phyloP scores from a whole-genome alignment of 352 stramenopile species.

The Pythium scleroteichum region DNA sequence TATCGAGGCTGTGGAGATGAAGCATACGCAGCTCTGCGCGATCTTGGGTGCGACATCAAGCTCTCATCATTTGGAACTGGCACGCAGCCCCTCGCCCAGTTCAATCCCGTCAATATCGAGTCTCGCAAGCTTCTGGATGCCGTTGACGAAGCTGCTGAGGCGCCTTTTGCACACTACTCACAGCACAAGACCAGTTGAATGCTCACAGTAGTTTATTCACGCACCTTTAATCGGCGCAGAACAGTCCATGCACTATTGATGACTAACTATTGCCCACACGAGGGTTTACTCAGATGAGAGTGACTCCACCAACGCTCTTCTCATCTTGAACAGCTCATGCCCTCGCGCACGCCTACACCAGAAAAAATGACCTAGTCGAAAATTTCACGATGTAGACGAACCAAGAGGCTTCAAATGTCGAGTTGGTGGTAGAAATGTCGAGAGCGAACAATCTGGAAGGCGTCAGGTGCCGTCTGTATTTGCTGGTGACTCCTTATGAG shows the following conservation, averaged over 20 bases:
- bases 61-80: constrained; percentile 56
- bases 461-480: too few relatives aligned
- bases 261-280: constrained; percentile 5
- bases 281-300: too few relatives aligned
- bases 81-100: constrained; percentile 39
- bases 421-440: neutral
- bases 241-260: constrained; percentile 1
- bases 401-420: too few relatives aligned
- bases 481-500: constrained; percentile 35
- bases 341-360: too few relatives aligned
- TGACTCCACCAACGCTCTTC: neutral
- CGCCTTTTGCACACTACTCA: constrained; percentile 42
- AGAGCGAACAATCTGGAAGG: too few relatives aligned
- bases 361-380: too few relatives aligned
- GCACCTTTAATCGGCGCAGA: neutral
- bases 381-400: too few relatives aligned
- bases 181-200: neutral
- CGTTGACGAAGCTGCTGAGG: constrained; percentile 54
- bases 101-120: constrained; percentile 68
- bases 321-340: neutral
- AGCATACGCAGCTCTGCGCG: constrained; percentile 73
- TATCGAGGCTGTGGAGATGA: constrained; percentile 73
- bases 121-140: constrained; percentile 54
- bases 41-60: constrained; percentile 72
- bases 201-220: neutral